Conservation (phyloP, 805 yeast species). For the Metschnikowia henanensis region DNA sequence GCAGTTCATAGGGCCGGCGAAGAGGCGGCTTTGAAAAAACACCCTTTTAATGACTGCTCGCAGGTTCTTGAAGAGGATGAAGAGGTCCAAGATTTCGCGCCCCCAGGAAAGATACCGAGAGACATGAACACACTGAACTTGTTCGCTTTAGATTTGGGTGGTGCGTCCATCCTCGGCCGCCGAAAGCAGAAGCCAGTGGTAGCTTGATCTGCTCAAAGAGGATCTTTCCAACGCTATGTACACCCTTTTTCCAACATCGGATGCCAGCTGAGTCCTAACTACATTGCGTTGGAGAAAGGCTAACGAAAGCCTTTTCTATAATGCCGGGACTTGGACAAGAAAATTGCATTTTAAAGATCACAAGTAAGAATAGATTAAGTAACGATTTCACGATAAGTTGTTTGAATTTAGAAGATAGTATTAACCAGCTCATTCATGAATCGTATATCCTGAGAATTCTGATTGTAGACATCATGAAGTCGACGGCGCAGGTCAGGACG, state of each 20-base stretch:
- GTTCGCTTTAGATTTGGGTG: conserved; percentile 49
- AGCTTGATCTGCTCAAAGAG: conserved; percentile 6
- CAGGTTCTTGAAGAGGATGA: conserved; percentile 40
- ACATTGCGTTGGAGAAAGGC: too few species aligned
- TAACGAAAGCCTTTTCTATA: too few species aligned
- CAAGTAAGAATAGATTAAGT: conserved; percentile 1
- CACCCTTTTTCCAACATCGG: too few species aligned
- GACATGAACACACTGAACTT: conserved; percentile 17
- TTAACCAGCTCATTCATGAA: too few species aligned
- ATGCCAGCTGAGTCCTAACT: too few species aligned
- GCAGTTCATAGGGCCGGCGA: conserved; percentile 83
- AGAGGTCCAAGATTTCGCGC: conserved; percentile 26
- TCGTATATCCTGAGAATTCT: too few species aligned
- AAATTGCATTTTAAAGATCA: conserved; percentile 2
- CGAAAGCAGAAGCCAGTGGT: conserved; percentile 24
- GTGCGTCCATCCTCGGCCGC: conserved; percentile 55
- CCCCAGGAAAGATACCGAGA: conserved; percentile 11
- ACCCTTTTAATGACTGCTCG: conserved; percentile 20
- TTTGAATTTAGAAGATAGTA: background rate
- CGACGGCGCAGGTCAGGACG: too few species aligned
- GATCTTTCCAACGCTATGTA: too few species aligned
- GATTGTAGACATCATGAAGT: too few species aligned
- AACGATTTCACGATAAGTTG: conserved; percentile 8
- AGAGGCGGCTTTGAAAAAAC: conserved; percentile 45
- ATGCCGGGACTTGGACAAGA: too few species aligned